These are phyloP conservation scores for Liquidambar formosana DNA, from an alignment of 164 flowering plant genomes.

Conservation along the genomic window DNA sequence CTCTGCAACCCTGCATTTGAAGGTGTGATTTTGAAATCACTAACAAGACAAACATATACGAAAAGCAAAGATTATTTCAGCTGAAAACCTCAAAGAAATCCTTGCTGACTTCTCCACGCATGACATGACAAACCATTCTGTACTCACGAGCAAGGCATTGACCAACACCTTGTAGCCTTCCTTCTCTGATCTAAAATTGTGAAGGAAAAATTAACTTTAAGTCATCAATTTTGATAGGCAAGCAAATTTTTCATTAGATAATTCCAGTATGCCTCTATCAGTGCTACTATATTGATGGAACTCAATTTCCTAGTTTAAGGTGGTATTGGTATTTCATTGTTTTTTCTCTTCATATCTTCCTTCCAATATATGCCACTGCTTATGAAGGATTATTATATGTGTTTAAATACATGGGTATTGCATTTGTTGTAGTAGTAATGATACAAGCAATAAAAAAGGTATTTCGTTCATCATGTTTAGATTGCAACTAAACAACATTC, in stretches of 20 bases:
- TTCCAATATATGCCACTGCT: neutral
- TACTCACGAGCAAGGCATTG: slow-evolving; percentile 83
- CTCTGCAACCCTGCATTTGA: slow-evolving; percentile 57
- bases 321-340: neutral
- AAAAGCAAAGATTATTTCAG: neutral
- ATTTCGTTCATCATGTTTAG: too few relatives aligned
- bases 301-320: neutral
- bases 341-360: neutral
- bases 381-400: too few relatives aligned
- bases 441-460: too few relatives aligned
- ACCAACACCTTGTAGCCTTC: slow-evolving; percentile 81
- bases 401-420: too few relatives aligned
- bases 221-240: neutral
- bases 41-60: neutral
- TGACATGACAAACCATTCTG: slow-evolving; percentile 74
- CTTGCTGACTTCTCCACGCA: slow-evolving; percentile 72
- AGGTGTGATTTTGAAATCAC: slow-evolving; percentile 2
- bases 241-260: neutral
- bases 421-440: too few relatives aligned
- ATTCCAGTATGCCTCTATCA: neutral
- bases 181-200: slow-evolving; percentile 77
- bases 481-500: too few relatives aligned
- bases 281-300: neutral
- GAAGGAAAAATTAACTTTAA: neutral
- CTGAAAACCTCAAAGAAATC: slow-evolving; percentile 59